Base-by-base conservation (phyloP, 441 rosid genomes). In the Oxalis stricta region DNA sequence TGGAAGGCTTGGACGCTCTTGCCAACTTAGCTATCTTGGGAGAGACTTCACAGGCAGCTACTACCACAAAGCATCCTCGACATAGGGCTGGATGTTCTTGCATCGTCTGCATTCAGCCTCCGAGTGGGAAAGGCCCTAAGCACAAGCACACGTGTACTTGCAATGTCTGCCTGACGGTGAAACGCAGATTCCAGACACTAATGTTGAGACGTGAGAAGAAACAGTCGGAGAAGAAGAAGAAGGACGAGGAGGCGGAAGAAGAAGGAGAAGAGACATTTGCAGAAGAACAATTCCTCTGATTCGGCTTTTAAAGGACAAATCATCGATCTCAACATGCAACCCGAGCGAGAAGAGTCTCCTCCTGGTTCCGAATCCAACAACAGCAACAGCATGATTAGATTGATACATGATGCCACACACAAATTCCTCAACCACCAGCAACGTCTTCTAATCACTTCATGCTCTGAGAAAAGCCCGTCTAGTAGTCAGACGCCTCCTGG, bases 301-400 rank as follows among this genome's bases (percentile, higher is more conserved):
- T 71, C 77, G 2, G 77, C 84, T 39, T 77, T 75, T 41, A 87
- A 76, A 64, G 76, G 79, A 41, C 86, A 76, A 61, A 75, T 91
- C n/a, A n/a, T n/a, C 19, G 96, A 91, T 64, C 72, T 91, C 52
- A 91, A 87, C 59, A 84, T 79, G 58, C 84, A 77, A 61, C 99
- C 99, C 12, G 92, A 82, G 73, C 59, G 79, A 37, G 99, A 79
- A 48, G 96, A 84, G 52, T 45, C 65, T 3, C 69, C 80, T 2
- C 82, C 84, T 20, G 65, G 69, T 48, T 67, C 81, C 0, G 76
- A 79, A 53, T 53, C 73, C 33, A 67, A 65, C 28, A 42, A 54
- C 50, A 55, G 59, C 33, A 67, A 65, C 28, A 42, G 56, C 50
- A 55, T 60, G 70, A 64, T 57, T 51, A 72, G 52, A 66, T 52